These are phyloP conservation scores for Alternaria triticina DNA, from an alignment of 2,329 filamentous ascomycete species.

Conservation along the genomic window DNA sequence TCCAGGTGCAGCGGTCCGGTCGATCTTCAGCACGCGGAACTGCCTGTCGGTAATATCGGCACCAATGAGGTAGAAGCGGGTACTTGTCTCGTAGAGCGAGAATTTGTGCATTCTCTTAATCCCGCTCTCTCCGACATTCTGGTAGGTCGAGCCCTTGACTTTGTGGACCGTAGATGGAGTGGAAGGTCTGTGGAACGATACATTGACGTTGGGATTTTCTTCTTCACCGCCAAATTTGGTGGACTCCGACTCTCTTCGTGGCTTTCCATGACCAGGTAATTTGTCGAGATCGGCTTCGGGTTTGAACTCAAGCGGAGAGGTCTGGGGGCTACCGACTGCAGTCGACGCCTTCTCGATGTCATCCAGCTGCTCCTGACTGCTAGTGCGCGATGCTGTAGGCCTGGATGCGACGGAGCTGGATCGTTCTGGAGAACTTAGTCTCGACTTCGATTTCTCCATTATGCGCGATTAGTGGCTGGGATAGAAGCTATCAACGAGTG, in stretches of 20 bases:
- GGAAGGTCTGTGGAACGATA: slow-evolving; percentile 48
- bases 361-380: slow-evolving; percentile 31
- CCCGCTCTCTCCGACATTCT: slow-evolving; percentile 52
- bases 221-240: slow-evolving; percentile 51
- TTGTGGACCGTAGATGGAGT: slow-evolving; percentile 49
- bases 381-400: slow-evolving; percentile 36
- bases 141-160: slow-evolving; percentile 47
- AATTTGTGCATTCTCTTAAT: slow-evolving; percentile 84
- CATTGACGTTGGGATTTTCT: slow-evolving; percentile 48
- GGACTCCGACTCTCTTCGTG: slow-evolving; percentile 37
- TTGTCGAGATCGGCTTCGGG: slow-evolving; percentile 43
- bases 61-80: slow-evolving; percentile 91
- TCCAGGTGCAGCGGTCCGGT: slow-evolving; percentile 79
- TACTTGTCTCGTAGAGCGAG: slow-evolving; percentile 94
- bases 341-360: slow-evolving; percentile 37
- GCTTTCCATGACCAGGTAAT: slow-evolving; percentile 29
- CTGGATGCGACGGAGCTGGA: slow-evolving; percentile 32
- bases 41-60: slow-evolving; percentile 87
- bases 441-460: slow-evolving; percentile 32
- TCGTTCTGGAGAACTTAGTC: slow-evolving; percentile 28
- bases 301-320: slow-evolving; percentile 38
- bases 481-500: not conserved
- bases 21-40: slow-evolving; percentile 93
- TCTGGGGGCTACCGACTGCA: slow-evolving; percentile 31
- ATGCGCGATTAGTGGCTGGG: slow-evolving; percentile 4